Percentiles rank a stretch among this genome's conserved stretches.
These are phyloP conservation scores for Posidonia australis DNA, from an alignment of 106 monocot species.

Conservation along the genomic window DNA sequence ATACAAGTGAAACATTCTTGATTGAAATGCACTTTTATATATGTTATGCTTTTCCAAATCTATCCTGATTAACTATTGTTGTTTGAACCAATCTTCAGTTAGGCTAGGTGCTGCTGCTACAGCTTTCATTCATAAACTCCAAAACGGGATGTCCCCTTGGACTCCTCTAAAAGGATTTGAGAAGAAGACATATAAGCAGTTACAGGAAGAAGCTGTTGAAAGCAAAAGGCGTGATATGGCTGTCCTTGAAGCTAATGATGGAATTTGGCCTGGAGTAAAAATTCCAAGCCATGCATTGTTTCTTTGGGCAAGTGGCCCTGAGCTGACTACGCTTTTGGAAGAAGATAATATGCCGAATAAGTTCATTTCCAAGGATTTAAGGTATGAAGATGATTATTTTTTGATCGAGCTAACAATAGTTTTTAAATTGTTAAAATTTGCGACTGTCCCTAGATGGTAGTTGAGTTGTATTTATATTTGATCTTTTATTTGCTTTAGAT, in stretches of 20 bases:
- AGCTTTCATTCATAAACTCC: constrained; percentile 61
- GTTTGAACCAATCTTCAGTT: constrained; percentile 27
- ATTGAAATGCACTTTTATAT: neutral
- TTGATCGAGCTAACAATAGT: too few species aligned
- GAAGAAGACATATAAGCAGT: constrained; percentile 64
- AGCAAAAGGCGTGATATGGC: constrained; percentile 84
- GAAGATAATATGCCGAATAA: constrained; percentile 84
- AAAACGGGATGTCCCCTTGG: constrained; percentile 73
- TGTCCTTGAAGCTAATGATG: constrained; percentile 76
- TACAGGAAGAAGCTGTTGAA: constrained; percentile 82
- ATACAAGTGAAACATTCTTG: neutral
- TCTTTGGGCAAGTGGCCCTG: constrained; percentile 86
- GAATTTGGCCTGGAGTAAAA: constrained; percentile 77
- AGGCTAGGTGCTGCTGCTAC: constrained; percentile 80
- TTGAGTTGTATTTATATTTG: too few species aligned
- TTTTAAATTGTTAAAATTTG: too few species aligned
- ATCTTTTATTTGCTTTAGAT: too few species aligned
- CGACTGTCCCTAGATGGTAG: too few species aligned
- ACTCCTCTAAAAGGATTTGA: constrained; percentile 69
- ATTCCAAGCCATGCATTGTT: constrained; percentile 83
- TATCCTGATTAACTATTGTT: neutral
- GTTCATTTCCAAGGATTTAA: constrained; percentile 65
- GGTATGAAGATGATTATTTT: constrained; percentile 20
- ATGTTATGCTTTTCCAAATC: too few species aligned
- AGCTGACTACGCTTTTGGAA: constrained; percentile 67